Percentiles rank a stretch among this genome's conserved stretches.
phyloP scores from a whole-genome alignment of 257 asterid genomes.

The Vinca minor region DNA sequence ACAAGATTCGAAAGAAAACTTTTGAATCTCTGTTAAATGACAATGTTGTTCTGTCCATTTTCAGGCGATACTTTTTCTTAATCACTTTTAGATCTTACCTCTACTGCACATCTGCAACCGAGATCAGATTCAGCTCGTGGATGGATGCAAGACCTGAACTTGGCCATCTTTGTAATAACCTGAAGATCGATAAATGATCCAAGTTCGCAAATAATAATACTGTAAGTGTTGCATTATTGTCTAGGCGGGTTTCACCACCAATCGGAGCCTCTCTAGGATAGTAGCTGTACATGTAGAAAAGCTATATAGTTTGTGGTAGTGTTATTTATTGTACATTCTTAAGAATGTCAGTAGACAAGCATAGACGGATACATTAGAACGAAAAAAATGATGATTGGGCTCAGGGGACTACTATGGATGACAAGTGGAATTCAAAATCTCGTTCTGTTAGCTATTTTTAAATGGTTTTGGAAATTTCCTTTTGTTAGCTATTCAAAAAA shows the following conservation, averaged over 20 bases:
- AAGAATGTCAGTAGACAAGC: neutral
- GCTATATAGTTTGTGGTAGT: neutral
- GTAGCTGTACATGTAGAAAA: neutral
- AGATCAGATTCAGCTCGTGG: conserved; percentile 61
- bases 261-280: neutral
- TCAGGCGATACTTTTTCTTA: conserved; percentile 93
- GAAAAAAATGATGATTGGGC: neutral
- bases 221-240: neutral
- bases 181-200: conserved; percentile 53
- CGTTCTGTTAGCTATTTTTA: neutral
- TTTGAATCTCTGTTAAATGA: neutral
- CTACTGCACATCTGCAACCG: conserved; percentile 50
- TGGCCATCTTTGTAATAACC: conserved; percentile 81
- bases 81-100: conserved; percentile 89
- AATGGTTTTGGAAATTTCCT: neutral
- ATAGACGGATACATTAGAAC: too few relatives aligned
- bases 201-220: too few relatives aligned
- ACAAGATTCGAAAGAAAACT: neutral
- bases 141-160: conserved; percentile 95
- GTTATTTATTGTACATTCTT: neutral
- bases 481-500: too few relatives aligned
- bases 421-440: neutral
- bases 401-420: neutral
- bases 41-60: conserved; percentile 15
- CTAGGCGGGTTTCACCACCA: neutral